A percentile compares a stretch with the other conserved stretches of the same genome.
Evolutionary conservation across 1,284 basidiomycete genomes (phyloP).

Genomic region (Ceratobasidium sp.): DNA sequence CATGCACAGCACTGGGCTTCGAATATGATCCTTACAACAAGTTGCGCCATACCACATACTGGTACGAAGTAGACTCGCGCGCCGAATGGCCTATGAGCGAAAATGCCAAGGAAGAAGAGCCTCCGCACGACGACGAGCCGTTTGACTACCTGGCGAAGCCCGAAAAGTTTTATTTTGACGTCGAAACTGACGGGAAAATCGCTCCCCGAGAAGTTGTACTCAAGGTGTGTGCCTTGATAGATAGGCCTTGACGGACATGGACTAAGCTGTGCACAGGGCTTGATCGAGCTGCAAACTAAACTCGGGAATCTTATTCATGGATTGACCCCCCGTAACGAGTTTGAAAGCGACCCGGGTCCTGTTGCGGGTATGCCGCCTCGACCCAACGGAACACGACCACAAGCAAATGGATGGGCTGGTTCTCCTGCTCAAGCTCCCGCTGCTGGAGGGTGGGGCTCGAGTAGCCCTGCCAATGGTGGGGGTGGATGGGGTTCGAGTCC

Average conservation of each 20-base stretch:
- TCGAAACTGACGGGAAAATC: constrained; percentile 89
- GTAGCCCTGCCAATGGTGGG: constrained; percentile 46
- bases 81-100: constrained; percentile 84
- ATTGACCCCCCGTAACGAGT: not conserved
- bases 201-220: constrained; percentile 88
- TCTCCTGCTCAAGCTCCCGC: constrained; percentile 44
- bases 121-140: constrained; percentile 74
- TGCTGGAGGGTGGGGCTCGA: constrained; percentile 49
- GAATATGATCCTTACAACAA: constrained; percentile 99
- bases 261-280: constrained; percentile 59
- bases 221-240: constrained; percentile 59
- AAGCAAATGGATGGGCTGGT: constrained; percentile 51
- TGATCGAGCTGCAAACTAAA: constrained; percentile 81
- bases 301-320: constrained; percentile 73
- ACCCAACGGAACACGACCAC: constrained; percentile 47
- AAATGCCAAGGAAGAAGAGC: constrained; percentile 83
- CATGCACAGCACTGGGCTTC: constrained; percentile 92
- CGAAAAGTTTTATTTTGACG: constrained; percentile 87
- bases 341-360: constrained; percentile 13
- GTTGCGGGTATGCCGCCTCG: constrained; percentile 34
- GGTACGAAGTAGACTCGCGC: constrained; percentile 85
- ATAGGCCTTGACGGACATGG: not conserved
- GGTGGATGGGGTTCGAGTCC: constrained; percentile 49
- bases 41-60: constrained; percentile 93
- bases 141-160: constrained; percentile 91